phyloP scores from a whole-genome alignment of 768 basidiomycete genomes.

The Boletus tylopilopsis region DNA sequence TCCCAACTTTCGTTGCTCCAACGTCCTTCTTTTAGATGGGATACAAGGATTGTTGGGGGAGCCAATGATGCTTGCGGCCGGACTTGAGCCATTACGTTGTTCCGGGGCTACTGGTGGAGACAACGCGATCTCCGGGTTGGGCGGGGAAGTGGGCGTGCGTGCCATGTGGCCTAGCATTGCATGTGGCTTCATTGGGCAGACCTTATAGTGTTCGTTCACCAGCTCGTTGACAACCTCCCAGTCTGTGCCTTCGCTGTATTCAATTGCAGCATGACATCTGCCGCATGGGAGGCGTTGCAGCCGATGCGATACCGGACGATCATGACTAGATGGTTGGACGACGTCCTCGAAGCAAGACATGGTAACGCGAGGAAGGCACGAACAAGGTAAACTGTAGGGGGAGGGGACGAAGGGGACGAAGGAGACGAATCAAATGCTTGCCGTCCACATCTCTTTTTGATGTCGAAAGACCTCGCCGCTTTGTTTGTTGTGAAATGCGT shows the following conservation, averaged over 20 bases:
- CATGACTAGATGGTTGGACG: constrained; percentile 2
- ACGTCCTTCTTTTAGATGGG: constrained; percentile 23
- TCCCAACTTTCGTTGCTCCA: constrained; percentile 24
- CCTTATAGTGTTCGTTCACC: constrained; percentile 26
- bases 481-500: constrained; percentile 34
- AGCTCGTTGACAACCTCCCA: constrained; percentile 28
- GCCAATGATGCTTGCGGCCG: background rate
- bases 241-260: constrained; percentile 24
- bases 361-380: constrained; percentile 1
- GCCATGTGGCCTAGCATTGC: constrained; percentile 8
- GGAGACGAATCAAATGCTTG: constrained; percentile 3
- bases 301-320: constrained; percentile 12
- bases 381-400: constrained; percentile 11
- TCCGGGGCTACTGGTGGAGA: constrained; percentile 3
- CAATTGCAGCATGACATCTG: constrained; percentile 23
- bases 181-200: constrained; percentile 23
- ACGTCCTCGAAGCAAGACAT: constrained; percentile 20
- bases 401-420: constrained; percentile 1
- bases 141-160: constrained; percentile 10
- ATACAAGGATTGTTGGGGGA: constrained; percentile 7
- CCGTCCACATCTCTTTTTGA: constrained; percentile 22
- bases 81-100: background rate
- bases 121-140: constrained; percentile 8
- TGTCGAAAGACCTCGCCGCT: constrained; percentile 14
- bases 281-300: constrained; percentile 23